Evolutionary conservation across 2,329 filamentous ascomycete genomes (phyloP).

Genomic region (Xylaria sp.): DNA sequence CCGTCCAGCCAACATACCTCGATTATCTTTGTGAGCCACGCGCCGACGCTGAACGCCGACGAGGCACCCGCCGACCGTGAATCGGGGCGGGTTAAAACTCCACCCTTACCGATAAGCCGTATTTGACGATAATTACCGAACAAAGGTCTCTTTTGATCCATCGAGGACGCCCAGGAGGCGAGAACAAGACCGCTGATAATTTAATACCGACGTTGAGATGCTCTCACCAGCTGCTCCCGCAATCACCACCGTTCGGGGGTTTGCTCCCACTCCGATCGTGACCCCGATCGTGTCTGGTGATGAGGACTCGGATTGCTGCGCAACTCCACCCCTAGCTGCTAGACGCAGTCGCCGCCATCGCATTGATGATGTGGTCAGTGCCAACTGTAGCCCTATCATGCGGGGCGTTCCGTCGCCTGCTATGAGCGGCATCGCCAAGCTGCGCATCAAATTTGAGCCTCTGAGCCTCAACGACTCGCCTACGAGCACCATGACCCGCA

Average conservation of each 20-base stretch:
- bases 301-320: conserved; percentile 65
- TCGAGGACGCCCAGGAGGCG: conserved; percentile 7
- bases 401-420: conserved; percentile 64
- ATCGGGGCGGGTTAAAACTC: conserved; percentile 49
- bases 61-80: conserved; percentile 61
- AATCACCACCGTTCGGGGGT: conserved; percentile 67
- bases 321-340: conserved; percentile 53
- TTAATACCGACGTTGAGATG: conserved; percentile 51
- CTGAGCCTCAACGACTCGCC: conserved; percentile 72
- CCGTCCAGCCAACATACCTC: conserved; percentile 61
- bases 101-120: background rate
- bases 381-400: conserved; percentile 71
- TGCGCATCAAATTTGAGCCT: conserved; percentile 84
- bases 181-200: conserved; percentile 15
- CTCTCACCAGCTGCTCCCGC: conserved; percentile 61
- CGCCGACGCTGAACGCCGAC: conserved; percentile 69
- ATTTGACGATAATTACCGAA: conserved; percentile 5
- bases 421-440: conserved; percentile 80
- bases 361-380: conserved; percentile 68
- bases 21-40: conserved; percentile 63
- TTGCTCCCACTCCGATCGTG: conserved; percentile 63
- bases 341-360: conserved; percentile 55
- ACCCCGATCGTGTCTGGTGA: conserved; percentile 66
- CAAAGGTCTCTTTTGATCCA: conserved; percentile 10
- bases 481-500: conserved; percentile 66